Evolutionary conservation across 306 rosid species (phyloP).

Genomic region (Inga laurina): DNA sequence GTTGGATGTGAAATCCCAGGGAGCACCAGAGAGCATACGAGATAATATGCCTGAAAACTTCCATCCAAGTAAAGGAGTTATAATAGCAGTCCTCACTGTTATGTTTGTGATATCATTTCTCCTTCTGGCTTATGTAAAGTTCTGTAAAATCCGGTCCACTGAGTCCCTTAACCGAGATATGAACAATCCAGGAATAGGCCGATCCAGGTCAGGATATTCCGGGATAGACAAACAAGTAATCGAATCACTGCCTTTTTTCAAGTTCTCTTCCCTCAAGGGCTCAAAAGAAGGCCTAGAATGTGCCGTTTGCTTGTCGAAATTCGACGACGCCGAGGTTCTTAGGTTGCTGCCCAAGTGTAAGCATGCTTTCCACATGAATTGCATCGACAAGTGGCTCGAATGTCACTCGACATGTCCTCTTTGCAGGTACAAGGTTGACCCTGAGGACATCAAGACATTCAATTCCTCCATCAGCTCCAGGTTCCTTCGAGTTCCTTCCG

Average conservation of each 20-base stretch:
- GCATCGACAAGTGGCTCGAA: slow-evolving; percentile 77
- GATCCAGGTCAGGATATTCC: slow-evolving; percentile 48
- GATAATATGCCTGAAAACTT: slow-evolving; percentile 10
- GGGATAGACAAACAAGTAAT: slow-evolving; percentile 71
- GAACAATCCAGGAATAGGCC: slow-evolving; percentile 5
- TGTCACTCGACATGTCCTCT: slow-evolving; percentile 82
- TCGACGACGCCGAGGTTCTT: slow-evolving; percentile 59
- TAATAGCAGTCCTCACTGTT: slow-evolving; percentile 48
- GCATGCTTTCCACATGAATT: slow-evolving; percentile 44
- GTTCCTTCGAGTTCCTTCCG: slow-evolving; percentile 52
- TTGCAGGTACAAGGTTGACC: slow-evolving; percentile 55
- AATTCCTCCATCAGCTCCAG: slow-evolving; percentile 63
- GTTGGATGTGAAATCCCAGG: slow-evolving; percentile 11
- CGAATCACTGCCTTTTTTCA: slow-evolving; percentile 70
- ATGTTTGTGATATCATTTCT: slow-evolving; percentile 57
- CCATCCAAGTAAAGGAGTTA: slow-evolving; percentile 61
- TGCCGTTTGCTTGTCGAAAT: slow-evolving; percentile 58
- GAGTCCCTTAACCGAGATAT: slow-evolving; percentile 17
- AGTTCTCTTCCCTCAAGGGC: slow-evolving; percentile 60
- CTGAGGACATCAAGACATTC: slow-evolving; percentile 40
- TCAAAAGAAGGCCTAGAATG: slow-evolving; percentile 69
- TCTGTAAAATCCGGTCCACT: slow-evolving; percentile 43
- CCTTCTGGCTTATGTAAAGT: slow-evolving; percentile 61
- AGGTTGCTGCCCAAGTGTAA: slow-evolving; percentile 76
- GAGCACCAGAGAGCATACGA: slow-evolving; percentile 18